Percentiles rank a stretch among this genome's conserved stretches.
phyloP scores from a whole-genome alignment of 2,329 filamentous ascomycete species.

The Alternaria sp. region DNA sequence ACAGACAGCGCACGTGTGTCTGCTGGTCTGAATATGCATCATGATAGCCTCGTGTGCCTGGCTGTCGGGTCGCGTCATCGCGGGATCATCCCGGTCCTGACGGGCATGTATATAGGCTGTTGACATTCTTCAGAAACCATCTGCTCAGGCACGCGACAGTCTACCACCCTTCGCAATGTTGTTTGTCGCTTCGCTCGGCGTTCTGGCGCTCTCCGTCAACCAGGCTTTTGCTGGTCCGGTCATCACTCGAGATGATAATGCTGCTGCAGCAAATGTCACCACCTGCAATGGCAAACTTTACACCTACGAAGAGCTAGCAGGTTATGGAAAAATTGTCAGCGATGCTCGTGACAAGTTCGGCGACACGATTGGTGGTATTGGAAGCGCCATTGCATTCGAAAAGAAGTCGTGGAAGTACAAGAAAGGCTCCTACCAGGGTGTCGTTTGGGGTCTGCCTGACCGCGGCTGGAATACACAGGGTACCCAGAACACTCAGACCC shows the following conservation, averaged over 20 bases:
- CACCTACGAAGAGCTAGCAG: constrained; percentile 70
- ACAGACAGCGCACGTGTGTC: constrained; percentile 10
- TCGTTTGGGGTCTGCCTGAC: constrained; percentile 69
- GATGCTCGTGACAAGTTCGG: constrained; percentile 69
- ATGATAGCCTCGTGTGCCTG: constrained; percentile 8
- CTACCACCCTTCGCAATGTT: constrained; percentile 22
- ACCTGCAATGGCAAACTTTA: constrained; percentile 68
- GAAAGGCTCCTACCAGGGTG: constrained; percentile 61
- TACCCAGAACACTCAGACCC: constrained; percentile 70
- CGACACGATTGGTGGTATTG: constrained; percentile 72
- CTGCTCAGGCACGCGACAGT: constrained; percentile 22
- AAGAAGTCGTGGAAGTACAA: constrained; percentile 62
- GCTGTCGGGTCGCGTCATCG: constrained; percentile 13
- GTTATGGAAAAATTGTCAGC: constrained; percentile 67
- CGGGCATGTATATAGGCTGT: background rate
- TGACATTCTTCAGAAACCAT: background rate
- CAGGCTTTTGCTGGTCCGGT: constrained; percentile 26
- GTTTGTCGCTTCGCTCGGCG: constrained; percentile 16
- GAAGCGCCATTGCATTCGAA: constrained; percentile 70
- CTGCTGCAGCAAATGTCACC: constrained; percentile 38
- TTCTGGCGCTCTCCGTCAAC: constrained; percentile 24
- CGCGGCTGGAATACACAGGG: constrained; percentile 76
- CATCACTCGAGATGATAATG: background rate
- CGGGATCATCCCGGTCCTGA: background rate
- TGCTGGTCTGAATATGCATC: background rate